These are phyloP conservation scores for Endoconidiophora laricicola DNA, from an alignment of 2,329 filamentous ascomycete species.

Conservation along the genomic window DNA sequence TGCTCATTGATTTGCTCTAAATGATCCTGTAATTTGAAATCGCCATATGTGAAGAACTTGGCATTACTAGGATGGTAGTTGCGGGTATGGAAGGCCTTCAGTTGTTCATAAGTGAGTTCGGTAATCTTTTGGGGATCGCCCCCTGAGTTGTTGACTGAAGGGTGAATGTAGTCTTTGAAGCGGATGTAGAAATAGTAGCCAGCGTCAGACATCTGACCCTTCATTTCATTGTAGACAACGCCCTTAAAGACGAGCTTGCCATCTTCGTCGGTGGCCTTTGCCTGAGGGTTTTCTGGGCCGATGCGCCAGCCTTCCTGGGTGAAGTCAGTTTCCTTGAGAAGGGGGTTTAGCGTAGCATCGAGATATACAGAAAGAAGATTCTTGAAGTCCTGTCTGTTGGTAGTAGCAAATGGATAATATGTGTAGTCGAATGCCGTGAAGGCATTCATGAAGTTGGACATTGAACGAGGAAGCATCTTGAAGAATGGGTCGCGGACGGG, in stretches of 20 bases:
- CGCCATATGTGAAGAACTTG: conserved; percentile 88
- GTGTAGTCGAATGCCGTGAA: conserved; percentile 95
- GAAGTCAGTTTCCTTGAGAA: conserved; percentile 83
- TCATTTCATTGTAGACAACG: conserved; percentile 99
- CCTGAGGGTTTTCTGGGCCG: conserved; percentile 71
- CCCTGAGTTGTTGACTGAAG: conserved; percentile 87
- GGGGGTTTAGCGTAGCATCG: conserved; percentile 78
- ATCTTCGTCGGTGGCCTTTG: conserved; percentile 35
- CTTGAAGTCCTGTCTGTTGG: conserved; percentile 84
- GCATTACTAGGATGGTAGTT: conserved; percentile 98
- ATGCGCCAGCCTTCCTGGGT: conserved; percentile 94
- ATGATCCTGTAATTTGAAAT: conserved; percentile 74
- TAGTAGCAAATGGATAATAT: conserved; percentile 94
- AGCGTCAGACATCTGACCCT: conserved; percentile 95
- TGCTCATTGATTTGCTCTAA: conserved; percentile 61
- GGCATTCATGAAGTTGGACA: conserved; percentile 99
- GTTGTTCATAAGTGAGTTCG: conserved; percentile 77
- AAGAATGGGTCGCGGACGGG: conserved; percentile 99
- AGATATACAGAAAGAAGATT: conserved; percentile 95
- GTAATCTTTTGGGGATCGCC: conserved; percentile 95
- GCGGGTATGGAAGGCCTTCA: conserved; percentile 73
- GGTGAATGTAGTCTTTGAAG: conserved; percentile 89
- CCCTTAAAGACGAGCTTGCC: conserved; percentile 82
- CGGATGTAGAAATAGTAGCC: conserved; percentile 91
- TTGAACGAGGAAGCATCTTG: conserved; percentile 93